Evolutionary conservation across 2,329 filamentous ascomycete species (phyloP).

Genomic region (Hymenoscyphus linearis): DNA sequence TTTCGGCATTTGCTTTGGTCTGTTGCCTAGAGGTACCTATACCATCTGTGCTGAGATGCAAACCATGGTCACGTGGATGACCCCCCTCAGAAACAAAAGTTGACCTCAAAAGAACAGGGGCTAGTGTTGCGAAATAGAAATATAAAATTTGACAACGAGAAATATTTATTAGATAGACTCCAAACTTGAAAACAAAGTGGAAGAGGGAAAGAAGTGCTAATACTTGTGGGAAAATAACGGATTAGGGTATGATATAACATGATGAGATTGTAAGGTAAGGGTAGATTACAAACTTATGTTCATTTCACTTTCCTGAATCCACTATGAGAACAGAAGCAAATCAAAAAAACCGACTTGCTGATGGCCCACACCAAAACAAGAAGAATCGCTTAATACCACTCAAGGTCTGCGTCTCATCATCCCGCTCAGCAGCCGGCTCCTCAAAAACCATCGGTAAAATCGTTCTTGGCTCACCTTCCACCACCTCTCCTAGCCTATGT

Average conservation of each 20-base stretch:
- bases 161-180: too few species aligned
- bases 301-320: too few species aligned
- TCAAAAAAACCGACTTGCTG: background rate
- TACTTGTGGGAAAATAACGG: too few species aligned
- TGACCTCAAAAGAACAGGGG: too few species aligned
- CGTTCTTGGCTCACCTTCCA: background rate
- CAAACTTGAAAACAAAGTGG: too few species aligned
- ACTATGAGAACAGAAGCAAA: too few species aligned
- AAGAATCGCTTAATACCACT: background rate
- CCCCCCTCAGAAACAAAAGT: background rate
- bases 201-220: too few species aligned
- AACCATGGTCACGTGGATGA: background rate
- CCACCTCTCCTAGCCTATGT: background rate
- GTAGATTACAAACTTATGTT: too few species aligned
- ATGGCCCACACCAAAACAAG: background rate
- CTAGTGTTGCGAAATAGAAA: too few species aligned
- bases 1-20: background rate
- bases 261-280: too few species aligned
- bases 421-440: background rate
- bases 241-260: too few species aligned
- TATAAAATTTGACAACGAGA: too few species aligned
- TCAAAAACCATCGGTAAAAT: background rate
- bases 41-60: background rate
- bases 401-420: background rate
- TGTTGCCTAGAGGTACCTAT: background rate